A percentile compares a stretch with the other conserved stretches of the same genome.
Evolutionary conservation across 805 yeast genomes (phyloP).

Genomic region (Spathaspora arborariae): DNA sequence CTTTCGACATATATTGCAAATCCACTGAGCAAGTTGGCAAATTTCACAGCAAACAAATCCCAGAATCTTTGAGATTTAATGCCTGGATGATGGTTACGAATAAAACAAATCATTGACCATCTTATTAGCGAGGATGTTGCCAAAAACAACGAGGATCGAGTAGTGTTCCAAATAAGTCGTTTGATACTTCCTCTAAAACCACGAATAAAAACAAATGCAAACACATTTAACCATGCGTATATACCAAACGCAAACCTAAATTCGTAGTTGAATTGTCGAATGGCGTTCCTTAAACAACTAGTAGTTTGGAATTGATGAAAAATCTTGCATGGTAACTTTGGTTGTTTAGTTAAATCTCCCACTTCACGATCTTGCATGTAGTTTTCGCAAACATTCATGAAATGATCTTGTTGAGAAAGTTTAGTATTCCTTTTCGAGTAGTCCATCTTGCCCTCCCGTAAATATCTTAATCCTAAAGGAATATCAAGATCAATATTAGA

Average conservation of each 20-base stretch:
- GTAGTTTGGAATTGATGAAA: constrained; percentile 29
- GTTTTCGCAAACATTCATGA: constrained; percentile 23
- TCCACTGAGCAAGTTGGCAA: constrained; percentile 21
- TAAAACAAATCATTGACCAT: constrained; percentile 41
- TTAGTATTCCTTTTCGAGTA: constrained; percentile 13
- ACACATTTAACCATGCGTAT: constrained; percentile 33
- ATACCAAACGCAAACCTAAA: constrained; percentile 30
- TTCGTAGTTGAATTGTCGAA: constrained; percentile 33
- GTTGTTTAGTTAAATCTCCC: constrained; percentile 19
- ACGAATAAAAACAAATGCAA: constrained; percentile 12
- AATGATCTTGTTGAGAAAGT: constrained; percentile 13
- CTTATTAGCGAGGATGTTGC: constrained; percentile 30
- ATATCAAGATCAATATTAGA: constrained; percentile 40
- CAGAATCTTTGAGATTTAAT: constrained; percentile 21
- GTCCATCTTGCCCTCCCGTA: constrained; percentile 21
- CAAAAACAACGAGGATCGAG: constrained; percentile 35
- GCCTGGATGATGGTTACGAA: constrained; percentile 29
- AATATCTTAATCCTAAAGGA: constrained; percentile 22
- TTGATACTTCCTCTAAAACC: constrained; percentile 2
- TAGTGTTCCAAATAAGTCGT: constrained; percentile 12
- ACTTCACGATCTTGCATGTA: constrained; percentile 25
- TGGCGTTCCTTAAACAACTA: constrained; percentile 36
- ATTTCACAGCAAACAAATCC: constrained; percentile 19
- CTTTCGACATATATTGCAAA: constrained; percentile 32
- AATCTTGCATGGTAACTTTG: constrained; percentile 28